Percentiles rank a stretch among this genome's conserved stretches.
These are phyloP conservation scores for Trichoderma koningiopsis DNA, from an alignment of 2,329 filamentous ascomycete genomes.

Conservation along the genomic window DNA sequence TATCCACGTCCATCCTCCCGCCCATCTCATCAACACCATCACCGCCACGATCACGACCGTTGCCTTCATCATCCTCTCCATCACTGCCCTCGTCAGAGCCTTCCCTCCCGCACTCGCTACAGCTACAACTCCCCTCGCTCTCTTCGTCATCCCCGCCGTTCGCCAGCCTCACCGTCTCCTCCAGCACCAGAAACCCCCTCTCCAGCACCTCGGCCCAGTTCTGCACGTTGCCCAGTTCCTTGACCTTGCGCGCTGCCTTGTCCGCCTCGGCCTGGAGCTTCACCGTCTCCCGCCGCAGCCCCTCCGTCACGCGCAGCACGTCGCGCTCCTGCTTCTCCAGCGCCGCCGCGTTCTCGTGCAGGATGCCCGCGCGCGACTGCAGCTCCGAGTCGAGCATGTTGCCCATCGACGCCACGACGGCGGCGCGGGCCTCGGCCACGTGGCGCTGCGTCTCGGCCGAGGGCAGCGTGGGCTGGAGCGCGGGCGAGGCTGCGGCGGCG, in stretches of 20 bases:
- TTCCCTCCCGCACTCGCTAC: slow-evolving; percentile 41
- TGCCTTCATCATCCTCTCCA: slow-evolving; percentile 14
- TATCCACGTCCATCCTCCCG: slow-evolving; percentile 28
- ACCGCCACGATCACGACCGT: slow-evolving; percentile 21
- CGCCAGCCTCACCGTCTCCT: slow-evolving; percentile 64
- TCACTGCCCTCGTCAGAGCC: slow-evolving; percentile 29
- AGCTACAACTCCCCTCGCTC: slow-evolving; percentile 39
- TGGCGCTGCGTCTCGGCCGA: slow-evolving; percentile 49
- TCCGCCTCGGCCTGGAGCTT: slow-evolving; percentile 66
- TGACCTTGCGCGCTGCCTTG: slow-evolving; percentile 64
- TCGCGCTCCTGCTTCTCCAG: slow-evolving; percentile 69
- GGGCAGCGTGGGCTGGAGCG: slow-evolving; percentile 43
- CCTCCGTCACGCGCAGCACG: slow-evolving; percentile 61
- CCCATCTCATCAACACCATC: slow-evolving; percentile 26
- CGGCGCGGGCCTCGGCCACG: slow-evolving; percentile 59
- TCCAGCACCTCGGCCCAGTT: slow-evolving; percentile 86
- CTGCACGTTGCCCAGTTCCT: slow-evolving; percentile 80
- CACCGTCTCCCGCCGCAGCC: slow-evolving; percentile 64
- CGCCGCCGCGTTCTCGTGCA: slow-evolving; percentile 69
- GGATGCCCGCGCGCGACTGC: slow-evolving; percentile 64
- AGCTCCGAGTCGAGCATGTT: slow-evolving; percentile 71
- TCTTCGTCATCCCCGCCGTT: slow-evolving; percentile 35
- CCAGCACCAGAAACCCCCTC: slow-evolving; percentile 63
- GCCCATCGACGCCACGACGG: slow-evolving; percentile 65
- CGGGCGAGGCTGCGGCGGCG: slow-evolving; percentile 23